Base-by-base conservation (phyloP, 1,284 basidiomycete genomes). In the Veloboletus limbatus region DNA sequence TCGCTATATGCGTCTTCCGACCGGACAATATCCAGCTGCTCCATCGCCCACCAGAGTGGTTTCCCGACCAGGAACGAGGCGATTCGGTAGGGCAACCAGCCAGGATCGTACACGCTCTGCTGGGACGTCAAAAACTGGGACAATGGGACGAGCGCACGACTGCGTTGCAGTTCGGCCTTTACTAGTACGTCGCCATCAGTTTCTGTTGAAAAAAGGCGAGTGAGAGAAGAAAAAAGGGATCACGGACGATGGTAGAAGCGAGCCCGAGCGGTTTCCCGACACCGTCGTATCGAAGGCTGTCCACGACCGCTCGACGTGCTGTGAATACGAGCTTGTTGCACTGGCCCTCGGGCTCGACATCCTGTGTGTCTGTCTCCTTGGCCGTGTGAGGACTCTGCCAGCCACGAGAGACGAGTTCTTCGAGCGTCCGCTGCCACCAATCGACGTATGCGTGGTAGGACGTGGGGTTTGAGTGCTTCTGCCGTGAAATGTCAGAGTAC, bases 401-500 rank as follows among this genome's bases (percentile, higher is more conserved):
- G 1, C 87, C 88, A 21, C 71, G 72, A 43, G 73, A 60, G 6
- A 88, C 76, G 6, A 85, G 67, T 11, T 76, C 74, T 52, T 85
- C 78, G 3, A 97, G 69, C 0, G 84, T 82, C 30, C 69, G 69
- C 31, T 78, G 77, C 94, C 95, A 97, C 92, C 92, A 97, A 48
- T 86, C 81, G 27, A 94, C 70, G 60, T 88, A 91, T 13, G 89
- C 79, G 30, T 80, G 71, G 66, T 85, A 97, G 3, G 91, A 85
- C 4, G 85, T 78, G 0, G 91, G 86, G 63, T 97, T 96, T 2
- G 91, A 86, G 25, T 79, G 71, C 55, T 87, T 88, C 69, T 95
- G 92, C 7, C 82, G 75, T 0, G 89, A 83, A 45, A 96, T 83
- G 59, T 95, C 92, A 3, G 93, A 85, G 68, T 95, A 97, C 13